Base-by-base conservation (phyloP, 805 yeast genomes). In the Saturnispora hagleri region DNA sequence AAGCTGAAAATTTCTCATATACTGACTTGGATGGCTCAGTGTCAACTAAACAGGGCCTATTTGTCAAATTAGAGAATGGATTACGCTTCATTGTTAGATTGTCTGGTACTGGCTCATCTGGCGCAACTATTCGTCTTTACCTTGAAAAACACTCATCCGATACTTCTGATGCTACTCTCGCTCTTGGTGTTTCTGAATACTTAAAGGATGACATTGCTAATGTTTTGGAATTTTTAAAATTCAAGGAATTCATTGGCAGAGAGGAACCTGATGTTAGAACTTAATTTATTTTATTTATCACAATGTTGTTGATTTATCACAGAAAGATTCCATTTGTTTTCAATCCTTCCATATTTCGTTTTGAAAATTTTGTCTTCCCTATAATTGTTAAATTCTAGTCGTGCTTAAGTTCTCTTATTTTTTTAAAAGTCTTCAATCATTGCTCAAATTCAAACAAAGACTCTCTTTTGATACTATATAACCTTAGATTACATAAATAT, bases 51-150 rank as follows among this genome's bases (percentile, higher is more conserved):
- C 99, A 91, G 73, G 99, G 99, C 36, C 76, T 93, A 50, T 90
- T 74, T 62, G 84, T 89, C 57, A 89, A 85, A 69, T 77, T 89
- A 56, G 79, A 77, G 47, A 82, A 82, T 61, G 97, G 97, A 5
- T 76, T 86, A 54, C 80, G 97, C 67, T 80, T 90, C 50, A 86
- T 93, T 36, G 86, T 89, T 50, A 84, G 99, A 69, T 75, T 93
- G 57, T 89, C 97, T 0, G 99, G 99, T 52, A 91, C 99, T 2
- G 99, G 99, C 15, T 89, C 97, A 2, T 84, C 96, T 2, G 99
- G 99, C 47, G 98, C 99, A 20, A 91, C 99, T 5, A 89, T 93
- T 54, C 81, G 99, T 69, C 75, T 91, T 59, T 91, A 91, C 71
- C 72, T 91, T 64, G 98, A 91, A 70, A 84, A 83, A 68, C 89